Conservation (phyloP, 2,329 filamentous ascomycete species). For the Colletotrichum orbiculare region DNA sequence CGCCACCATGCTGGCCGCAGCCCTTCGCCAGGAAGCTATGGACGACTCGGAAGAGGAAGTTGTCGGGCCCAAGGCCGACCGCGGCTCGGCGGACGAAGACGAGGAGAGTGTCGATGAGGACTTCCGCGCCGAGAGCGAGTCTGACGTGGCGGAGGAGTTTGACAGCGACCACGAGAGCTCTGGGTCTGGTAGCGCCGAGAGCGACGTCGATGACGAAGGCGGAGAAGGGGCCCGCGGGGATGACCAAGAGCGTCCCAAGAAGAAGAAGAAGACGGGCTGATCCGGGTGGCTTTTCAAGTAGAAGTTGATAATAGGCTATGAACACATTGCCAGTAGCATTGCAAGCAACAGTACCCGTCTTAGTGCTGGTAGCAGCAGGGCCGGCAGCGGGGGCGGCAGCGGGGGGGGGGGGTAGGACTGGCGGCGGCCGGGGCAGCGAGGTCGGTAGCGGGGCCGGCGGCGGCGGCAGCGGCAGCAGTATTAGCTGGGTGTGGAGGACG, state of each 20-base stretch:
- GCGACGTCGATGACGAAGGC: conserved; percentile 65
- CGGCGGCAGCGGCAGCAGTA: no score
- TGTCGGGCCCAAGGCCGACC: conserved; percentile 74
- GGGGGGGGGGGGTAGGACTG: no score
- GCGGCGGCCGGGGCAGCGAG: no score
- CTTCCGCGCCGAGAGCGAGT: conserved; percentile 91
- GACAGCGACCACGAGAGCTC: conserved; percentile 92
- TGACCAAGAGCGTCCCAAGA: conserved; percentile 59
- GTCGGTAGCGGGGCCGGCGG: no score
- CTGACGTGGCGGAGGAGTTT: conserved; percentile 95
- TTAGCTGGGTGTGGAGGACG: no score
- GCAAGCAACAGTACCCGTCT: no score
- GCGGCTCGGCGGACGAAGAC: conserved; percentile 95
- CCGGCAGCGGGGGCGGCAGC: no score
- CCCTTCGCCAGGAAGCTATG: conserved; percentile 85
- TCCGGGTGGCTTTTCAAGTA: no score
- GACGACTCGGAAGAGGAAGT: conserved; percentile 87
- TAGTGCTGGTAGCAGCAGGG: no score
- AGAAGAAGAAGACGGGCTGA: conserved; percentile 57
- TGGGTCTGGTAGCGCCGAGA: conserved; percentile 72
- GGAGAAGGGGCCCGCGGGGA: conserved; percentile 57
- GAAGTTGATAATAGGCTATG: no score
- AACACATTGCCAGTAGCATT: no score
- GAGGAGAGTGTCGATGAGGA: conserved; percentile 96
- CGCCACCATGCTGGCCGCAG: conserved; percentile 81